Evolutionary conservation across 2,329 filamentous ascomycete species (phyloP).

Genomic region (Bertia moriformis): DNA sequence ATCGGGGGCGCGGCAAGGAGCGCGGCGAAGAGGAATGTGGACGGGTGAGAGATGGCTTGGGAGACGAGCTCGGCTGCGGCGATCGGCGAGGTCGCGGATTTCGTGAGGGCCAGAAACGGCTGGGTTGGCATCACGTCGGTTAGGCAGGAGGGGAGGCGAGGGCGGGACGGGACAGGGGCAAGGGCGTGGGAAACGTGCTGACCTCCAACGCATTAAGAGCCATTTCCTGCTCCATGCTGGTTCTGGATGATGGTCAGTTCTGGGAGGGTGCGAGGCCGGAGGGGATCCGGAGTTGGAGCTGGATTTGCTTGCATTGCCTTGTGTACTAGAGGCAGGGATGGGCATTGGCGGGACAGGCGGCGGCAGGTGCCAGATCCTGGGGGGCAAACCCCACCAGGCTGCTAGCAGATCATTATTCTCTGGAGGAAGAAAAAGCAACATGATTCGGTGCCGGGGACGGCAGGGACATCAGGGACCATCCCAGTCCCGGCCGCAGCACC

Average conservation of each 20-base stretch:
- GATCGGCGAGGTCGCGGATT: conserved; percentile 69
- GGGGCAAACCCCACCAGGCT: too few species aligned
- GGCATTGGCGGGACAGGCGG: too few species aligned
- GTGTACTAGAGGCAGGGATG: too few species aligned
- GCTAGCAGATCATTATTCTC: too few species aligned
- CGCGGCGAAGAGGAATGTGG: conserved; percentile 87
- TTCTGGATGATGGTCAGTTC: neutral
- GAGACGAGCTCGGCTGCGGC: conserved; percentile 74
- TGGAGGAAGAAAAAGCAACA: too few species aligned
- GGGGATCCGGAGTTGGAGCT: neutral
- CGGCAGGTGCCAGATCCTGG: too few species aligned
- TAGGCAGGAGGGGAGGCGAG: conserved; percentile 1
- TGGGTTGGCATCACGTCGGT: conserved; percentile 32
- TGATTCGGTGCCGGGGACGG: too few species aligned
- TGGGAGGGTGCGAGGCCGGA: too few species aligned
- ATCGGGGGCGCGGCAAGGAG: conserved; percentile 72
- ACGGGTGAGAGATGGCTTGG: conserved; percentile 75
- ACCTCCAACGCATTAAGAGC: conserved; percentile 52
- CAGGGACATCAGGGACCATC: too few species aligned
- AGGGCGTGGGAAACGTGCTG: conserved; percentile 8
- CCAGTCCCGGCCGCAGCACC: too few species aligned
- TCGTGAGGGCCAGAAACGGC: conserved; percentile 81
- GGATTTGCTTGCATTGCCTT: too few species aligned
- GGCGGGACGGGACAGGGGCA: neutral
- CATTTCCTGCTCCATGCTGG: conserved; percentile 59